A percentile compares a stretch with the other conserved stretches of the same genome.
Conservation (phyloP, 1,284 basidiomycete genomes). For the Singerocomus inundabilis region DNA sequence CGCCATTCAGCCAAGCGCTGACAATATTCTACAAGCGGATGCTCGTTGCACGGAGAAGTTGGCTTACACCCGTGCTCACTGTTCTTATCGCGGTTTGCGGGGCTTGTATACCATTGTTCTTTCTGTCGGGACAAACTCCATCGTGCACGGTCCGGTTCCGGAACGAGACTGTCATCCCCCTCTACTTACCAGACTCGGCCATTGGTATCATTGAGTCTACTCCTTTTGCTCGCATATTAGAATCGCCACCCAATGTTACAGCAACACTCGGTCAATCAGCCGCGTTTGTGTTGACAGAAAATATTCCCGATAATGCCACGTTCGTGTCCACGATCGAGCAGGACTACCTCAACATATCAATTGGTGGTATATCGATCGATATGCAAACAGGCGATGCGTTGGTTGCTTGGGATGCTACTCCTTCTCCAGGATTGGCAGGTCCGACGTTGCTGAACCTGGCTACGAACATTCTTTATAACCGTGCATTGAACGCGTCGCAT, state of each 20-base stretch:
- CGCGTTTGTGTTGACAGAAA: slow-evolving; percentile 34
- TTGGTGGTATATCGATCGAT: slow-evolving; percentile 65
- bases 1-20: slow-evolving; percentile 56
- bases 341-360: slow-evolving; percentile 47
- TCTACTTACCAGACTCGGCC: slow-evolving; percentile 50
- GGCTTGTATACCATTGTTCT: slow-evolving; percentile 63
- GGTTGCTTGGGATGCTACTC: slow-evolving; percentile 62
- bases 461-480: slow-evolving; percentile 64
- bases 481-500: slow-evolving; percentile 50
- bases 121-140: slow-evolving; percentile 50
- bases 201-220: slow-evolving; percentile 26
- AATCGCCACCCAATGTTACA: slow-evolving; percentile 48
- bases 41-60: slow-evolving; percentile 65
- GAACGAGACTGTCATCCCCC: slow-evolving; percentile 37
- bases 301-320: slow-evolving; percentile 49
- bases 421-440: slow-evolving; percentile 52
- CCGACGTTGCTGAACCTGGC: slow-evolving; percentile 64
- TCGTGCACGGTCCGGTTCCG: slow-evolving; percentile 46
- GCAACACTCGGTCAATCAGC: slow-evolving; percentile 41
- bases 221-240: slow-evolving; percentile 33
- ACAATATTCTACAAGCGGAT: slow-evolving; percentile 74
- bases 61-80: slow-evolving; percentile 63
- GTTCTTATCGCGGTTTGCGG: slow-evolving; percentile 64
- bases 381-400: slow-evolving; percentile 43
- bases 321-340: slow-evolving; percentile 52